A percentile compares a stretch with the other conserved stretches of the same genome.
Evolutionary conservation across 331 rosid species (phyloP).

Genomic region (Malus hybrid): DNA sequence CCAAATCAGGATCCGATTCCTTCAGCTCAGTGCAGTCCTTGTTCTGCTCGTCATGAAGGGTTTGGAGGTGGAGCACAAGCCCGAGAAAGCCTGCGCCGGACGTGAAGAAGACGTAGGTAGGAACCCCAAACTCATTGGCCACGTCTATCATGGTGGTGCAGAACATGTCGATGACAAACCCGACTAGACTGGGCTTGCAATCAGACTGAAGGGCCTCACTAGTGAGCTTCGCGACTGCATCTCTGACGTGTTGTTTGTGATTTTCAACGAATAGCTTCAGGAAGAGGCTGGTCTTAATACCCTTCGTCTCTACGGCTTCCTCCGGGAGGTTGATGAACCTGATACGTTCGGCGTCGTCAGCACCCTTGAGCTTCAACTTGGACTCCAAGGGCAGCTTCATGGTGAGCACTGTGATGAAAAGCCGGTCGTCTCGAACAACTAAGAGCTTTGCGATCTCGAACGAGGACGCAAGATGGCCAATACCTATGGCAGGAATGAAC

Average conservation of each 20-base stretch:
- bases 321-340: constrained; percentile 19
- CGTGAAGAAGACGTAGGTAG: constrained; percentile 33
- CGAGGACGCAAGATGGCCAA: constrained; percentile 35
- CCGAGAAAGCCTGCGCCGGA: constrained; percentile 27
- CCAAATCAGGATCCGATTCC: constrained; percentile 7
- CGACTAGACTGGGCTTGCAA: constrained; percentile 23
- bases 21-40: neutral
- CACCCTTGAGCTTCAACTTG: neutral
- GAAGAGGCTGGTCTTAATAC: neutral
- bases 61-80: constrained; percentile 26
- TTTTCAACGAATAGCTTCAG: neutral
- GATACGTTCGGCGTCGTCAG: constrained; percentile 3
- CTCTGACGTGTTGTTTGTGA: constrained; percentile 24
- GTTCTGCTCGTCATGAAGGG: constrained; percentile 14
- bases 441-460: constrained; percentile 48
- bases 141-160: constrained; percentile 43
- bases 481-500: constrained; percentile 29
- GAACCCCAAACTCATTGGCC: constrained; percentile 38
- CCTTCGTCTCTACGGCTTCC: neutral
- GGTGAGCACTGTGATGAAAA: constrained; percentile 25
- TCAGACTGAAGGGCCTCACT: neutral
- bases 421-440: constrained; percentile 9
- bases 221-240: constrained; percentile 29
- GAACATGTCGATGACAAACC: constrained; percentile 49
- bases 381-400: neutral